phyloP scores from a whole-genome alignment of 768 basidiomycete species.

The Saitozyma podzolica region DNA sequence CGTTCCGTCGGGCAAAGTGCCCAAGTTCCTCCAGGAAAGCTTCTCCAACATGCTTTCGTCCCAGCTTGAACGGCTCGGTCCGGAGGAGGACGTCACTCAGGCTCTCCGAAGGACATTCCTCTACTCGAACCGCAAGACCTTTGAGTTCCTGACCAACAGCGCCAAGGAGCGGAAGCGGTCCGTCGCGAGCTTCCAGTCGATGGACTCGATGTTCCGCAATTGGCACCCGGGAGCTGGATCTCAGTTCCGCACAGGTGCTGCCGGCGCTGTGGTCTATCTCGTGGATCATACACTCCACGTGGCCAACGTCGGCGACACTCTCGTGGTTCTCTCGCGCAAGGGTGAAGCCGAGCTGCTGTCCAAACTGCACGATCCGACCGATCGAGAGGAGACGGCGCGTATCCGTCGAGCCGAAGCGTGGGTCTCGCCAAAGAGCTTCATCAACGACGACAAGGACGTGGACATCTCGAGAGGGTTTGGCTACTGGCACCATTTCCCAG shows the following conservation, averaged over 20 bases:
- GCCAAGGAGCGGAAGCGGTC: conserved; percentile 67
- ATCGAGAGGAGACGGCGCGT: conserved; percentile 76
- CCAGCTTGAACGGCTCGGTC: conserved; percentile 61
- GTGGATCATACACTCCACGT: conserved; percentile 75
- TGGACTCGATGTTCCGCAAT: conserved; percentile 26
- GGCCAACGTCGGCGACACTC: conserved; percentile 83
- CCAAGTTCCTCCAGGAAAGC: conserved; percentile 80
- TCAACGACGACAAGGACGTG: conserved; percentile 87
- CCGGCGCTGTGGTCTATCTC: conserved; percentile 84
- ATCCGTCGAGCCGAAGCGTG: conserved; percentile 91
- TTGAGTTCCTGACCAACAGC: conserved; percentile 59
- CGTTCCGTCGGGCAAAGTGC: conserved; percentile 57
- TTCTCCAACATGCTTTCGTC: conserved; percentile 66
- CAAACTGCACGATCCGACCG: conserved; percentile 83
- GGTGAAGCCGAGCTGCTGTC: conserved; percentile 75
- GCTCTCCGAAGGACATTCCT: conserved; percentile 86
- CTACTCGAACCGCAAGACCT: conserved; percentile 75
- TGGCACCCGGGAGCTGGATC: conserved; percentile 42
- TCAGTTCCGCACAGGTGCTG: conserved; percentile 70
- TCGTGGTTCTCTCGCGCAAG: conserved; percentile 76
- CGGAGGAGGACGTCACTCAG: conserved; percentile 64
- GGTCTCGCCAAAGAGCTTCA: conserved; percentile 83
- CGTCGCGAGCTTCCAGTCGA: conserved; percentile 59
- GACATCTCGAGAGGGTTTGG: conserved; percentile 93
- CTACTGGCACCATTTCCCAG: conserved; percentile 82